Evolutionary conservation across 352 stramenopile genomes (phyloP).

Genomic region (Phytopythium mirpurense): DNA sequence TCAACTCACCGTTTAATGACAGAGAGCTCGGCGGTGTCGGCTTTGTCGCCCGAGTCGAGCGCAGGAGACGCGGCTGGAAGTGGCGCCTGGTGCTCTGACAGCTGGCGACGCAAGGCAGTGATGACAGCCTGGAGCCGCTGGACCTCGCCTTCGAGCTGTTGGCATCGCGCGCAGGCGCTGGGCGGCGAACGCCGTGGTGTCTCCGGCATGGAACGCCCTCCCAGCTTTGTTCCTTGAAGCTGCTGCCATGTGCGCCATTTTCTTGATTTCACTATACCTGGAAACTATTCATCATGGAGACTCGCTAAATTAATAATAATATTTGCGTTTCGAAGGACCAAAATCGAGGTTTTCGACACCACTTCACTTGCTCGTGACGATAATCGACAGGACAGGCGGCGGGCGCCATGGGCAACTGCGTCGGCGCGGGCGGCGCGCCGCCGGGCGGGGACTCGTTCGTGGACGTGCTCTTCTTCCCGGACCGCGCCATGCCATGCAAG

Average conservation of each 20-base stretch:
- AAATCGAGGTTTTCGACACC: neutral
- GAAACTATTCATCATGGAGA: too few relatives aligned
- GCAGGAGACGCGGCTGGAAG: neutral
- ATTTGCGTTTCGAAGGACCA: neutral
- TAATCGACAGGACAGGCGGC: too few relatives aligned
- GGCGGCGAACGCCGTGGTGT: too few relatives aligned
- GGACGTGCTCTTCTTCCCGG: conserved; percentile 74
- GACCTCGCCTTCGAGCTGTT: neutral
- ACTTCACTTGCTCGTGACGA: too few relatives aligned
- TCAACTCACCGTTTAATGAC: too few relatives aligned
- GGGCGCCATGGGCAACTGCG: conserved; percentile 51
- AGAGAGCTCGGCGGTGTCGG: too few relatives aligned
- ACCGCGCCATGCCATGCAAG: conserved; percentile 52
- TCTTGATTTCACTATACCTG: neutral
- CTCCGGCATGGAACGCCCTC: too few relatives aligned
- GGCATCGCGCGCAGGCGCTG: conserved; percentile 1
- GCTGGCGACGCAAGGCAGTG: neutral
- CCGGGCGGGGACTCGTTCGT: conserved; percentile 47
- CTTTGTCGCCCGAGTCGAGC: too few relatives aligned
- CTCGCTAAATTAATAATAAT: neutral
- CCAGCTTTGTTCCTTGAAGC: neutral
- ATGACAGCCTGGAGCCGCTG: neutral
- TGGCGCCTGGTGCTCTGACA: neutral
- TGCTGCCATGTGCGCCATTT: neutral
- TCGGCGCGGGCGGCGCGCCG: conserved; percentile 20